phyloP scores from a whole-genome alignment of 2,329 filamentous ascomycete genomes.

The Tolypocladium inflatum region DNA sequence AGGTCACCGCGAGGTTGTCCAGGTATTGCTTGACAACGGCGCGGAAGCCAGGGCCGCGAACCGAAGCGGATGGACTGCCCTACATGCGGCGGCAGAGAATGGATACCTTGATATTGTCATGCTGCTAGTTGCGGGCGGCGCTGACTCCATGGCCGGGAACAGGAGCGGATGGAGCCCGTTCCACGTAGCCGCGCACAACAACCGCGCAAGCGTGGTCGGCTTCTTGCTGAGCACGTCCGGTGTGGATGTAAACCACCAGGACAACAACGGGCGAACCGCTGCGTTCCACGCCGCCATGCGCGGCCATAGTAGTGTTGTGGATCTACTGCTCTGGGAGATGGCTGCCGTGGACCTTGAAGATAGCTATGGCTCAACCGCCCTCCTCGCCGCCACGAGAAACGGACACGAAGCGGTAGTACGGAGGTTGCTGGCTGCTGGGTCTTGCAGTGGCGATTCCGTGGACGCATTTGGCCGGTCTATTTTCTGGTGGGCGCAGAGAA shows the following conservation, averaged over 20 bases:
- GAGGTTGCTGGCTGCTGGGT: background rate
- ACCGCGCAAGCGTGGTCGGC: background rate
- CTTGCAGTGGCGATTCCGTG: background rate
- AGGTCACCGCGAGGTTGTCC: background rate
- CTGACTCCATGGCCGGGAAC: background rate
- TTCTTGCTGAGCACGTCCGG: background rate
- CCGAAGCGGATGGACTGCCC: background rate
- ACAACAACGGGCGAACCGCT: conserved; percentile 3
- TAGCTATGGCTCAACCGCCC: background rate
- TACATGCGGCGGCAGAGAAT: background rate
- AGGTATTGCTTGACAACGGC: background rate
- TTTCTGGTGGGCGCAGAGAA: conserved; percentile 4
- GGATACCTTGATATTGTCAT: background rate
- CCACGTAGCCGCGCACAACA: conserved; percentile 3
- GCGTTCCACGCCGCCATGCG: conserved; percentile 1
- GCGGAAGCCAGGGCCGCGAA: background rate
- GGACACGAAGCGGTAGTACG: conserved; percentile 1
- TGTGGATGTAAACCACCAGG: background rate
- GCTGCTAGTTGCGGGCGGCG: background rate
- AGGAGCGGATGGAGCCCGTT: conserved; percentile 1
- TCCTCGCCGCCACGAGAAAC: conserved; percentile 1
- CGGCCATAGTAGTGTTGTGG: background rate
- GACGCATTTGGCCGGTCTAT: background rate
- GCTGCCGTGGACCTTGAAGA: background rate
- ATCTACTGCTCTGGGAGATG: background rate